These are phyloP conservation scores for Samsoniella hepiali DNA, from an alignment of 2,329 filamentous ascomycete species.

Conservation along the genomic window DNA sequence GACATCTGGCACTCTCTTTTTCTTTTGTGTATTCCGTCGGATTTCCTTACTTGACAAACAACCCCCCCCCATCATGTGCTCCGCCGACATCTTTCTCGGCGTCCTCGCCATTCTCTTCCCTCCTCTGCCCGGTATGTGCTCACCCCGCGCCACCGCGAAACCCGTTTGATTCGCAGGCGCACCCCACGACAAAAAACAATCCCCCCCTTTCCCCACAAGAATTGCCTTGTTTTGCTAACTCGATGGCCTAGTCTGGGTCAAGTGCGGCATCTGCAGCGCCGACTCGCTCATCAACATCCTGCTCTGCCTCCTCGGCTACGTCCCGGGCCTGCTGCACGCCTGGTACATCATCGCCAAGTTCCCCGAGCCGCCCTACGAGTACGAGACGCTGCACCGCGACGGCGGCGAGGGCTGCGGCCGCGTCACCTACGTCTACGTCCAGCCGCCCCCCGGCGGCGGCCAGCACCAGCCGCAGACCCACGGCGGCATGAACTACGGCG, in stretches of 20 bases:
- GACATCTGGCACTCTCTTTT: too few species aligned
- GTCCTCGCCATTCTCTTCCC: slow-evolving; percentile 63
- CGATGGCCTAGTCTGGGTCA: slow-evolving; percentile 73
- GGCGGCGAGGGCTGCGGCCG: slow-evolving; percentile 36
- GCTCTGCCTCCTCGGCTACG: slow-evolving; percentile 72
- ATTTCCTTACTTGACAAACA: background rate
- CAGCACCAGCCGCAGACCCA: slow-evolving; percentile 43
- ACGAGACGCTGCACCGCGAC: slow-evolving; percentile 62
- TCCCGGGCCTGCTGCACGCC: slow-evolving; percentile 87
- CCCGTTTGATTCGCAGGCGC: background rate
- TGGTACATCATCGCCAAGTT: slow-evolving; percentile 97
- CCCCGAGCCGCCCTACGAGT: slow-evolving; percentile 71
- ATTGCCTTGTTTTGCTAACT: background rate
- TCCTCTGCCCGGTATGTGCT: slow-evolving; percentile 58
- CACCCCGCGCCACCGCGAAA: slow-evolving; percentile 2
- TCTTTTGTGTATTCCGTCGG: background rate
- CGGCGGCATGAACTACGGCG: slow-evolving; percentile 36
- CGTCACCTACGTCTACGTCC: slow-evolving; percentile 75
- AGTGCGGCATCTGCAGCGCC: slow-evolving; percentile 85
- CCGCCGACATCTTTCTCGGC: slow-evolving; percentile 60
- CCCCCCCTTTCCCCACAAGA: background rate
- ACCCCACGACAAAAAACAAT: background rate
- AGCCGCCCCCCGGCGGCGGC: slow-evolving; percentile 42
- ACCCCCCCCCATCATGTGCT: slow-evolving; percentile 47
- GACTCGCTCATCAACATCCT: slow-evolving; percentile 95